Percentiles rank a stretch among this genome's conserved stretches.
Conservation (phyloP, 1,284 basidiomycete species). For the Stygiomarasmius scandens region DNA sequence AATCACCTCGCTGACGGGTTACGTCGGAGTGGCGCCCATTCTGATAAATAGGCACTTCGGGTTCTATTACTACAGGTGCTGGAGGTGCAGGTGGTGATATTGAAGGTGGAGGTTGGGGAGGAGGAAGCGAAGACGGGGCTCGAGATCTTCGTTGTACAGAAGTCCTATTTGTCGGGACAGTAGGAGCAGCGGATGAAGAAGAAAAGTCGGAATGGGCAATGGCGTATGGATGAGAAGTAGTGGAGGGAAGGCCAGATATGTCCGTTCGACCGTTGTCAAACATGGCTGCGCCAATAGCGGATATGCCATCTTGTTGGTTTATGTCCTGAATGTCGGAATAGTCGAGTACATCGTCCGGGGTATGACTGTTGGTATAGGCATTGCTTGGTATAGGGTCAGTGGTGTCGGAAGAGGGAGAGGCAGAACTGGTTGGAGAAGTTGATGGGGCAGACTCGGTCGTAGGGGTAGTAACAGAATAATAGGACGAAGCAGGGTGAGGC, state of each 20-base stretch:
- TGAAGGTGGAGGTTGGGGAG: conserved; percentile 65
- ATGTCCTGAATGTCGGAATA: conserved; percentile 30
- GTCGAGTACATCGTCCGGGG: conserved; percentile 34
- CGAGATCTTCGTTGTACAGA: conserved; percentile 37
- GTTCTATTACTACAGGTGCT: conserved; percentile 32
- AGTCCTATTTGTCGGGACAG: conserved; percentile 22
- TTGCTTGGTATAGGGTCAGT: conserved; percentile 5
- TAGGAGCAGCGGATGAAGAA: conserved; percentile 27
- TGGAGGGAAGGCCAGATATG: conserved; percentile 21
- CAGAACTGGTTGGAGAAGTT: conserved; percentile 46
- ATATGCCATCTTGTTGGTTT: conserved; percentile 44
- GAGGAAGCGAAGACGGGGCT: too few relatives aligned
- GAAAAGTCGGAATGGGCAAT: conserved; percentile 26
- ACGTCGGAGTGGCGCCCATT: conserved; percentile 34
- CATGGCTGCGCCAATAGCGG: conserved; percentile 50
- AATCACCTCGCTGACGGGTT: conserved; percentile 48
- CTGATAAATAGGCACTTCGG: conserved; percentile 27
- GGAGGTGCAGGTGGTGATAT: conserved; percentile 68
- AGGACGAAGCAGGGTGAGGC: conserved; percentile 62
- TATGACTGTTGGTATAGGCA: conserved; percentile 34
- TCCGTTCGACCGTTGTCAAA: conserved; percentile 42
- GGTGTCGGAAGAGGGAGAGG: conserved; percentile 49
- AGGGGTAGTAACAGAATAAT: conserved; percentile 51
- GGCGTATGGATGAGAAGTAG: conserved; percentile 30
- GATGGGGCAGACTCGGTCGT: conserved; percentile 32